Evolutionary conservation across 345 rosid species (phyloP).

Genomic region (Camelina sativa): DNA sequence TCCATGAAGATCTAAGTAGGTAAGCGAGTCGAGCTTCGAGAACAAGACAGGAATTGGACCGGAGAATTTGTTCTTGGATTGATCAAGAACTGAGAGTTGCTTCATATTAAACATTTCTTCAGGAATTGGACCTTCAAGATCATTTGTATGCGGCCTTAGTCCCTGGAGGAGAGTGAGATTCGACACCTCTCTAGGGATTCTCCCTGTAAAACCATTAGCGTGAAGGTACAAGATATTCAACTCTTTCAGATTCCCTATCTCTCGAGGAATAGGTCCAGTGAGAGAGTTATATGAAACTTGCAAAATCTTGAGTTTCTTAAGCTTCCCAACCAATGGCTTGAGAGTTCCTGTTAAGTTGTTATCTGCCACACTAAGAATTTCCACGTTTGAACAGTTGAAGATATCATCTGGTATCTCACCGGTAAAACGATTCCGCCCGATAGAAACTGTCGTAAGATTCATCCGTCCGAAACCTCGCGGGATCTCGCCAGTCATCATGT

Average conservation of each 20-base stretch:
- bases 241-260: constrained; percentile 65
- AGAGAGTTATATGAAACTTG: constrained; percentile 54
- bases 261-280: constrained; percentile 66
- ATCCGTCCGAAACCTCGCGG: constrained; percentile 66
- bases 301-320: constrained; percentile 53
- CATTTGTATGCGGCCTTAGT: constrained; percentile 53
- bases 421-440: constrained; percentile 53
- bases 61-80: constrained; percentile 63
- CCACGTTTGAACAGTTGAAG: constrained; percentile 66
- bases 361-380: constrained; percentile 38
- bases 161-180: constrained; percentile 74
- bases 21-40: constrained; percentile 65
- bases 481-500: constrained; percentile 58
- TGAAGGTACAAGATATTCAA: constrained; percentile 52
- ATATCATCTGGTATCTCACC: constrained; percentile 84
- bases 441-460: constrained; percentile 58
- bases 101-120: constrained; percentile 58
- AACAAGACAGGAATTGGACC: constrained; percentile 60
- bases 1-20: constrained; percentile 56
- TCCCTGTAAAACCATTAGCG: constrained; percentile 63
- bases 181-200: constrained; percentile 64
- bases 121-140: constrained; percentile 64
- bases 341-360: constrained; percentile 68
- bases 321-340: constrained; percentile 64
- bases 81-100: constrained; percentile 55